A percentile compares a stretch with the other conserved stretches of the same genome.
These are phyloP conservation scores for Schizochytrium sp. DNA, from an alignment of 108 stramenopile genomes.

Conservation along the genomic window DNA sequence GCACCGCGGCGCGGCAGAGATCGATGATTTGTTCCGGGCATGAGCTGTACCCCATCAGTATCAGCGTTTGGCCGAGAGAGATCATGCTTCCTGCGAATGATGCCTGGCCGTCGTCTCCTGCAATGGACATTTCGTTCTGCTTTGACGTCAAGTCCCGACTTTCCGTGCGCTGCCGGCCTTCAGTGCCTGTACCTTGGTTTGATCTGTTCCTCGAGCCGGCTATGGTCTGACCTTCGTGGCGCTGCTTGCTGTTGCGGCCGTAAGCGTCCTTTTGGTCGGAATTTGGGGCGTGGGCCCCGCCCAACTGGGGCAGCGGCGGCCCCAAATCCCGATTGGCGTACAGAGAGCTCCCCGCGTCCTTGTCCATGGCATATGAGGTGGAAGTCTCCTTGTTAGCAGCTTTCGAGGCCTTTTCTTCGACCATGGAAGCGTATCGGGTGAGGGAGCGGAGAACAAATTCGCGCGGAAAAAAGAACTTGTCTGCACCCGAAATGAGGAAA, in stretches of 20 bases:
- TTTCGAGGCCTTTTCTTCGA: background rate
- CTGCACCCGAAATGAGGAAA: background rate
- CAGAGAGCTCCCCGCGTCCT: too few species aligned
- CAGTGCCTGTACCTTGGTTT: background rate
- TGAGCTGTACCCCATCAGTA: background rate
- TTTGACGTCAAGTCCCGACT: background rate
- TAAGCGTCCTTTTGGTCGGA: too few species aligned
- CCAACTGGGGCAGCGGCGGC: too few species aligned
- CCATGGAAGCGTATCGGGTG: background rate
- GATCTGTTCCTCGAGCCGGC: too few species aligned
- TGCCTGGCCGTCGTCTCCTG: background rate
- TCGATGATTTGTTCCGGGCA: background rate
- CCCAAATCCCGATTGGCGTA: too few species aligned
- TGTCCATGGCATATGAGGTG: too few species aligned
- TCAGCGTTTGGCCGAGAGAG: background rate
- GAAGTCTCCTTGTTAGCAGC: too few species aligned
- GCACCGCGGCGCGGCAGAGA: background rate
- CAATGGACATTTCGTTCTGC: background rate
- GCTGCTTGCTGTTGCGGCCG: too few species aligned
- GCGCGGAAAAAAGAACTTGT: background rate
- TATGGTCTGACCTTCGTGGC: too few species aligned
- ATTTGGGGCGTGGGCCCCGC: too few species aligned
- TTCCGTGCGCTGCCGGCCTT: background rate
- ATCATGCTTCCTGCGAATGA: background rate
- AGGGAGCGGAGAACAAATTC: background rate